phyloP scores from a whole-genome alignment of 345 rosid genomes.

The Noccaea bulbosa region DNA sequence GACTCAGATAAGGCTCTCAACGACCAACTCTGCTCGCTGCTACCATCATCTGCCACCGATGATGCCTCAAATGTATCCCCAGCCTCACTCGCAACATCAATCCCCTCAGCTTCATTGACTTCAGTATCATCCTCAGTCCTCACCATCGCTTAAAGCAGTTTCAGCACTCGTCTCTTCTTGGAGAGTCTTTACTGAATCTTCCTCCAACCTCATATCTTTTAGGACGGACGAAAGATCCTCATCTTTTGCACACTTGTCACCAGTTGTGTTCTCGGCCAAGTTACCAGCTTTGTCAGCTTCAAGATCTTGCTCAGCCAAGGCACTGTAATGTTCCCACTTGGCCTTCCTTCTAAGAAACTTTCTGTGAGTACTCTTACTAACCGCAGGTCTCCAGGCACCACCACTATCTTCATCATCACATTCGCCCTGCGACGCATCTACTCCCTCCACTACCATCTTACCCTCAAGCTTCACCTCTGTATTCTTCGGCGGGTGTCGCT shows the following conservation, averaged over 20 bases:
- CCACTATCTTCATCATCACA: slow-evolving; percentile 56
- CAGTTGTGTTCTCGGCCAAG: slow-evolving; percentile 30
- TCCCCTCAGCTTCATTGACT: slow-evolving; percentile 42
- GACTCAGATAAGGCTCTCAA: slow-evolving; percentile 89
- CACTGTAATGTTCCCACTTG: slow-evolving; percentile 57
- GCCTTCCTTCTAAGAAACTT: slow-evolving; percentile 81
- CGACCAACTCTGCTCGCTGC: slow-evolving; percentile 89
- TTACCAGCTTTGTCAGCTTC: slow-evolving; percentile 44
- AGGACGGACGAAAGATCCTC: slow-evolving; percentile 56
- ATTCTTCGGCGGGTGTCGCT: slow-evolving; percentile 61
- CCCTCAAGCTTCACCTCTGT: slow-evolving; percentile 71
- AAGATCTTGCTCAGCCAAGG: slow-evolving; percentile 57
- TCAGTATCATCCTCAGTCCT: slow-evolving; percentile 42
- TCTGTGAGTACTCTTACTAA: slow-evolving; percentile 87
- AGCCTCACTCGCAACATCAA: slow-evolving; percentile 53
- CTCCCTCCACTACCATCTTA: slow-evolving; percentile 84
- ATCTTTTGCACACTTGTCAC: slow-evolving; percentile 39
- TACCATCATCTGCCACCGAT: slow-evolving; percentile 59
- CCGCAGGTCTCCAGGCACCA: slow-evolving; percentile 91
- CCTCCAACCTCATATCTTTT: slow-evolving; percentile 74
- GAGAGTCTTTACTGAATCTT: slow-evolving; percentile 51
- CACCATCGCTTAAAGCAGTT: slow-evolving; percentile 18
- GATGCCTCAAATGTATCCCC: slow-evolving; percentile 60
- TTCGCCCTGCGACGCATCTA: slow-evolving; percentile 88
- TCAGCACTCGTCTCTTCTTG: slow-evolving; percentile 46